A percentile compares a stretch with the other conserved stretches of the same genome.
Evolutionary conservation across 257 asterid species (phyloP).

Genomic region (Haberlea rhodopensis): DNA sequence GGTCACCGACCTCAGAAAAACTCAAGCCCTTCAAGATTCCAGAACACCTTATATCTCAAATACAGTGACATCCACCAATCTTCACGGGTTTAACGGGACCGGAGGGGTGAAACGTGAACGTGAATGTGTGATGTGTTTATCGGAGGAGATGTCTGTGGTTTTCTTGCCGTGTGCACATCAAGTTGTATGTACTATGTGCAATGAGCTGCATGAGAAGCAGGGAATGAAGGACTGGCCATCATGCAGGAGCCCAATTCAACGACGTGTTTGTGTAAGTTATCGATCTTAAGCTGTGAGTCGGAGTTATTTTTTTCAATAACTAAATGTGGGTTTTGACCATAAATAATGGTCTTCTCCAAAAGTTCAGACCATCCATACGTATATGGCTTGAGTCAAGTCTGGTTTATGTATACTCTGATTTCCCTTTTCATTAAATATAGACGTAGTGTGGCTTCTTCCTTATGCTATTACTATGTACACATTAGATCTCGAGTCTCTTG

Average conservation of each 20-base stretch:
- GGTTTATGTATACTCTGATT: slow-evolving; percentile 44
- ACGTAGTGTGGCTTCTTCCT: slow-evolving; percentile 23
- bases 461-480: background rate
- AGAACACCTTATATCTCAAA: slow-evolving; percentile 42
- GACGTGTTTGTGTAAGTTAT: slow-evolving; percentile 78
- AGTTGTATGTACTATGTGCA: slow-evolving; percentile 80
- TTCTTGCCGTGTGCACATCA: slow-evolving; percentile 98
- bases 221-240: slow-evolving; percentile 99
- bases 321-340: slow-evolving; percentile 40
- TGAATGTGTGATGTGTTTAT: slow-evolving; percentile 93
- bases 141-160: slow-evolving; percentile 93
- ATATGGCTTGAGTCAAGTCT: slow-evolving; percentile 30
- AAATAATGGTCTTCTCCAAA: slow-evolving; percentile 37
- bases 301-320: slow-evolving; percentile 36
- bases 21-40: slow-evolving; percentile 34
- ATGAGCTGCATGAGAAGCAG: slow-evolving; percentile 90
- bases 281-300: slow-evolving; percentile 35
- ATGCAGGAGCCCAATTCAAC: slow-evolving; percentile 77
- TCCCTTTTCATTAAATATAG: slow-evolving; percentile 32
- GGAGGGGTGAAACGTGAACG: slow-evolving; percentile 85
- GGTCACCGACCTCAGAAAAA: slow-evolving; percentile 36
- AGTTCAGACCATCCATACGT: slow-evolving; percentile 30
- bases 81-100: slow-evolving; percentile 30
- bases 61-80: slow-evolving; percentile 26
- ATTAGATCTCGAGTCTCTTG: slow-evolving; percentile 2